Base-by-base conservation (phyloP, 2,329 filamentous ascomycete genomes). In the Rutstroemia sydowiana region DNA sequence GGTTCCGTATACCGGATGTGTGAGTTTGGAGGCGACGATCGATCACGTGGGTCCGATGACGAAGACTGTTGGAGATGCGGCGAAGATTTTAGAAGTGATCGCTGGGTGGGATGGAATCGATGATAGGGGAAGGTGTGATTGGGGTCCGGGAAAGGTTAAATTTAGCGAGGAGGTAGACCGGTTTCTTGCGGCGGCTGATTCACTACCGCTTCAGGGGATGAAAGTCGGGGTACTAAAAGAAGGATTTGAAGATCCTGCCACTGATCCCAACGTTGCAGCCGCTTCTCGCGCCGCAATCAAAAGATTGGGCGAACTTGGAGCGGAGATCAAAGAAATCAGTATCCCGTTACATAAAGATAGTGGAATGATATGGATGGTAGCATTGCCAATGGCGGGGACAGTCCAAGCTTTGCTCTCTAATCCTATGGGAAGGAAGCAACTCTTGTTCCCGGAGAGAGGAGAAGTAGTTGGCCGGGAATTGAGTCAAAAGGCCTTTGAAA, bases 401-500 rank as follows among this genome's bases (percentile, higher is more conserved):
- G 62, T 68, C 11, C 58, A 62, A 55, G 66, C 70, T 63, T 63
- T 74, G 57, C 64, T 76, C 51, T 63, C 72, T 42, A 65, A 75
- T 59, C 68, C 71, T 39, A 46, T 70, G 23, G 75, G 77, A 0
- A 66, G 76, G 31, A 65, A 76, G 30, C 73, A 73, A 0, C 69
- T 79, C 4, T 42, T 60, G 1, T 60, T 58, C 41, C 57, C 58
- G 0, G 54, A 60, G 7, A 54, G 58, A 2, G 37, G 53, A 21
- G 32, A 28, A 6, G 20, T 45, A 21, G 50, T 58, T 6, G 69
- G 70, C 11, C 69, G 78, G 60, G 71, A 72, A 1, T 72, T 76
- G n/a, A 70, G 79, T 31, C 75, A 80, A 54, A 61, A 67, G 5
- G 67, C 72, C 3, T 81, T 78, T 61, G 69, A 76, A 36, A 71